Evolutionary conservation across 225 moss, liverwort and hornwort genomes (phyloP).

Genomic region (Asterella californica): DNA sequence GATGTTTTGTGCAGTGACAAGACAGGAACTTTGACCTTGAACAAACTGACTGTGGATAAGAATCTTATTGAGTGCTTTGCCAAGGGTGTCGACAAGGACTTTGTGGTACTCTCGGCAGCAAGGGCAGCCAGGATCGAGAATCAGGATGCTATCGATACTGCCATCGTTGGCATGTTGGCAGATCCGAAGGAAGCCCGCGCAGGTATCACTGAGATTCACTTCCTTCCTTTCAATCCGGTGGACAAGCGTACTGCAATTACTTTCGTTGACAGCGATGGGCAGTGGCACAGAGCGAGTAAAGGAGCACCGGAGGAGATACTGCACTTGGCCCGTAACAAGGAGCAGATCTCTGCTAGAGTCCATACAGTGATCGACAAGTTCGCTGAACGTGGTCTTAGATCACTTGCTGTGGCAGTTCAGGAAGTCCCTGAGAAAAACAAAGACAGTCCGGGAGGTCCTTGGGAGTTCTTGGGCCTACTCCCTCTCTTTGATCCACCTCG

Average conservation of each 20-base stretch:
- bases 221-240: slow-evolving; percentile 26
- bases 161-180: slow-evolving; percentile 7
- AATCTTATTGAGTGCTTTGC: slow-evolving; percentile 37
- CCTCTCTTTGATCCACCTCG: slow-evolving; percentile 47
- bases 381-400: slow-evolving; percentile 47
- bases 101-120: slow-evolving; percentile 25
- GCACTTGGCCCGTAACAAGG: slow-evolving; percentile 34
- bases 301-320: slow-evolving; percentile 41
- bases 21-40: slow-evolving; percentile 48
- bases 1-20: slow-evolving; percentile 41
- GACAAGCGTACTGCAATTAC: slow-evolving; percentile 30
- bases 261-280: slow-evolving; percentile 16
- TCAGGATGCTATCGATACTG: slow-evolving; percentile 21
- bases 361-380: slow-evolving; percentile 43
- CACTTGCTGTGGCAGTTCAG: slow-evolving; percentile 46
- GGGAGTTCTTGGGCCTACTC: slow-evolving; percentile 41
- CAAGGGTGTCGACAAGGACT: slow-evolving; percentile 37
- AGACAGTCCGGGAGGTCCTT: slow-evolving; percentile 36
- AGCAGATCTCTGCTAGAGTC: slow-evolving; percentile 20
- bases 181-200: slow-evolving; percentile 17
- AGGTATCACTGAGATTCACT: slow-evolving; percentile 22
- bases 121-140: slow-evolving; percentile 19
- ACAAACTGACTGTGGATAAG: slow-evolving; percentile 45
- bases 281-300: slow-evolving; percentile 17
- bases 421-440: slow-evolving; percentile 37